phyloP scores from a whole-genome alignment of 2,329 filamentous ascomycete genomes.

The Whalleya microplaca region DNA sequence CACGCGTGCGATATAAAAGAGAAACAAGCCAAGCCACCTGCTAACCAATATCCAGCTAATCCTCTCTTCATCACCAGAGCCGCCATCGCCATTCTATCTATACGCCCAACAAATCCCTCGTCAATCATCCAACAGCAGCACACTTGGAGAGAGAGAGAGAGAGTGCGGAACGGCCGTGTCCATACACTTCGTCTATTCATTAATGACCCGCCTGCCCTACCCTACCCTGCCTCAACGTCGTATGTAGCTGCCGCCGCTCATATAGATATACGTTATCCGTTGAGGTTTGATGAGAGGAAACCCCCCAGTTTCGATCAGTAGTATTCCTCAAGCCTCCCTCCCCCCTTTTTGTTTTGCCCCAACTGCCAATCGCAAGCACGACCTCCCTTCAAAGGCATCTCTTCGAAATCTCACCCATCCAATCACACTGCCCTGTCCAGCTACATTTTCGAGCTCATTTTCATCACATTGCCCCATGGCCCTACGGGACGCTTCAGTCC shows the following conservation, averaged over 20 bases:
- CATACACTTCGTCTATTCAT: neutral
- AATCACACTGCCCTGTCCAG: constrained; percentile 46
- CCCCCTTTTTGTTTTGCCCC: constrained; percentile 41
- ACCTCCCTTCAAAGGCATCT: constrained; percentile 44
- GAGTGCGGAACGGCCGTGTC: too few relatives aligned
- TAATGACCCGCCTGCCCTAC: neutral
- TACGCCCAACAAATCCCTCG: too few relatives aligned
- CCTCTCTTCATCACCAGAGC: neutral
- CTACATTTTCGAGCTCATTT: constrained; percentile 9
- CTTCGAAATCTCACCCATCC: constrained; percentile 49
- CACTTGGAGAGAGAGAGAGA: too few relatives aligned
- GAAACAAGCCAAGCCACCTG: neutral
- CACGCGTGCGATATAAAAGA: neutral
- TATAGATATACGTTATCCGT: neutral
- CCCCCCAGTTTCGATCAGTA: constrained; percentile 21
- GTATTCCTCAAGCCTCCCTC: constrained; percentile 52
- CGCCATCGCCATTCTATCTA: too few relatives aligned
- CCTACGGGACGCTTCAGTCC: constrained; percentile 14
- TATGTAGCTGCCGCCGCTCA: neutral
- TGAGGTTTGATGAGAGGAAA: neutral
- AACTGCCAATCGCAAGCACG: constrained; percentile 46
- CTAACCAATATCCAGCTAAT: neutral
- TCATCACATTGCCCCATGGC: constrained; percentile 5
- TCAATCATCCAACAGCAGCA: too few relatives aligned
- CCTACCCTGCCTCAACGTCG: neutral